A percentile compares a stretch with the other conserved stretches of the same genome.
These are phyloP conservation scores for Diaporthe destruens DNA, from an alignment of 2,329 filamentous ascomycete genomes.

Conservation along the genomic window DNA sequence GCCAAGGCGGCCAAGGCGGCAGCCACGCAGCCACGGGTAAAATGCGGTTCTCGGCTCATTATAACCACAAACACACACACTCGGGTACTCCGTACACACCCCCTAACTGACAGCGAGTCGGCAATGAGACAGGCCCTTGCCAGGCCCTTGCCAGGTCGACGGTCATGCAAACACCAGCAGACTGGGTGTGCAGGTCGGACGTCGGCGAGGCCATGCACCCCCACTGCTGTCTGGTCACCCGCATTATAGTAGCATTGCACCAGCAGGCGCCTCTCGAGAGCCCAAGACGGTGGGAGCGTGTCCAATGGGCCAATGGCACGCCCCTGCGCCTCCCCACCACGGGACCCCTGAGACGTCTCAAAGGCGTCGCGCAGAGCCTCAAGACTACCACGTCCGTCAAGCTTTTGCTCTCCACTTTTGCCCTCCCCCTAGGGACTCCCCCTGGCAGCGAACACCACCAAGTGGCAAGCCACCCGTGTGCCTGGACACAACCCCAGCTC, in stretches of 20 bases:
- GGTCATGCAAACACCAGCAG: not conserved
- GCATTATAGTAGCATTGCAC: not conserved
- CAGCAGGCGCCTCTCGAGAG: not conserved
- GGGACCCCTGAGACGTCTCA: slow-evolving; percentile 42
- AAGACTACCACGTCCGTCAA: slow-evolving; percentile 3
- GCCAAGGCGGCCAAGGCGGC: slow-evolving; percentile 30
- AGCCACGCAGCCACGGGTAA: not conserved
- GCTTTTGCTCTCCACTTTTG: slow-evolving; percentile 1
- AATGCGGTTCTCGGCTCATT: not conserved
- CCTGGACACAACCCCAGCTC: not conserved
- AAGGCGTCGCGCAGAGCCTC: slow-evolving; percentile 41
- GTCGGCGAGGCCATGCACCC: not conserved
- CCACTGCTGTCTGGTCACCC: not conserved
- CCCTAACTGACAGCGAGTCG: not conserved
- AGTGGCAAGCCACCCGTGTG: too few relatives aligned
- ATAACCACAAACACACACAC: not conserved
- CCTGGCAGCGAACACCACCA: not conserved
- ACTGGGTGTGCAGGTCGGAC: not conserved
- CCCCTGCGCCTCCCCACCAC: slow-evolving; percentile 31
- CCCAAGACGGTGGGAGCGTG: not conserved
- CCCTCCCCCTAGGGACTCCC: not conserved
- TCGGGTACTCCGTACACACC: not conserved
- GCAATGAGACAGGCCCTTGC: slow-evolving; percentile 4
- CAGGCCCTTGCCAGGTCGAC: not conserved
- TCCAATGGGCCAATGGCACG: slow-evolving; percentile 36